Evolutionary conservation across 768 basidiomycete genomes (phyloP), one percentile per base, ranked within the genome.

Genomic region (Phlebiopsis gigantea): DNA sequence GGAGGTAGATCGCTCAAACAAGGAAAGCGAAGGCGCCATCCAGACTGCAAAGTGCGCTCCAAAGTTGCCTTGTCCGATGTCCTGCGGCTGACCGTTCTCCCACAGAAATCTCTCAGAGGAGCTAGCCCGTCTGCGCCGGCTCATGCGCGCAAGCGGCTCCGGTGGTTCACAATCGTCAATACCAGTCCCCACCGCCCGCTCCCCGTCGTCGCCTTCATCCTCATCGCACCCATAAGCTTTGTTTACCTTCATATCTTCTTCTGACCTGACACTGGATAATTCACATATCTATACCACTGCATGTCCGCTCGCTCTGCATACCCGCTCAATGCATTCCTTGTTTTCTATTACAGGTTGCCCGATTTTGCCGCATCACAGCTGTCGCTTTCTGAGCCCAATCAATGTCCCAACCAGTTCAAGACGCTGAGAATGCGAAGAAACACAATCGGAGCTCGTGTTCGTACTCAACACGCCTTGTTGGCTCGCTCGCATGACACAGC

Each of bases 121-220:
- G 68, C 73, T 90, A 42, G 78, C 82, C 44, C 76, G 87, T 56
- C 71, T 92, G 65, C 77, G 86, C 65, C 78, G 89, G 62, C 76
- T 92, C 41, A 90, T 92, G 83, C 86, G 81, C 64, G 71, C 72
- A 15, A 56, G 48, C 24, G 60, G 42, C 2, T 45, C 56, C 21
- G 46, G 22, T n/a, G 47, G 29, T 17, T 39, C 34, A 17, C 34
- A 53, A 21, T 50, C 56, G 7, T 44, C 30, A 17, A 50, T 56
- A 56, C 45, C 55, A 14, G 30, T 47, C 17, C 39, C 47, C 4
- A 29, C 29, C 1, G 21, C 24, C 47, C 47, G 19, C 25, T 24
- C 47, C n/a, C n/a, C 47, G 30, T 21, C 53, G 12, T 15, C 46
- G 24, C 14, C 19, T 22, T n/a, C 47, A 1, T 1, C 47, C 12